phyloP scores from a whole-genome alignment of 1,284 basidiomycete genomes.

The Abortiporus biennis region DNA sequence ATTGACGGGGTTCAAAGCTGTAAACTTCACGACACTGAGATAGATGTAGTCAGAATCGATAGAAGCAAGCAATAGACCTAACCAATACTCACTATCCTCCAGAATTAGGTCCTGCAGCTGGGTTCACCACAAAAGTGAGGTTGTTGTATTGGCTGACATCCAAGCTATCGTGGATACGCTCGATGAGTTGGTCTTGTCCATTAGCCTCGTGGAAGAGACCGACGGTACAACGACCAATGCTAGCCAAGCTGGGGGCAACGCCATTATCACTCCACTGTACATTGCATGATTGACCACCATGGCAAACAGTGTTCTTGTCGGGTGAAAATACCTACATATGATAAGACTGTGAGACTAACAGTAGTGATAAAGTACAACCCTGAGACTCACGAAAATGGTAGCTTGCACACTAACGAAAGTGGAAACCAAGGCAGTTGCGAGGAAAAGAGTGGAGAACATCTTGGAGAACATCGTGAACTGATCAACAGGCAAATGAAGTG shows the following conservation, averaged over 20 bases:
- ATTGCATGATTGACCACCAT: conserved; percentile 43
- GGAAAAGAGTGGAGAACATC: no score
- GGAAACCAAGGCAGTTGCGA: no score
- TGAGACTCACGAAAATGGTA: conserved; percentile 6
- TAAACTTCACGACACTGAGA: conserved; percentile 57
- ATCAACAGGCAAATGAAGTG: neutral
- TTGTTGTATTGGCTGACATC: no score
- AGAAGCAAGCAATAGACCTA: no score
- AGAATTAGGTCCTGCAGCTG: no score
- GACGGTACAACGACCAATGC: conserved; percentile 44
- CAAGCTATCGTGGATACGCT: no score
- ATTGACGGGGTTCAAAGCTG: conserved; percentile 31
- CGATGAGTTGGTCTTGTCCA: no score
- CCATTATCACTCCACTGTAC: conserved; percentile 63
- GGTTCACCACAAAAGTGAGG: no score
- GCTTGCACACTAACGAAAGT: conserved; percentile 1
- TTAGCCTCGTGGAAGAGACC: conserved; percentile 56
- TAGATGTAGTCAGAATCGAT: no score
- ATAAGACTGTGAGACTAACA: neutral
- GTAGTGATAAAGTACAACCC: no score
- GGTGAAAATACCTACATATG: conserved; percentile 56
- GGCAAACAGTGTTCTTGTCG: conserved; percentile 33
- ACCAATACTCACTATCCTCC: no score
- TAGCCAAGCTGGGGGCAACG: conserved; percentile 36
- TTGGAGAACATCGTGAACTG: no score